These are phyloP conservation scores for Aspergillus calidoustus DNA, from an alignment of 2,329 filamentous ascomycete genomes.

Conservation along the genomic window DNA sequence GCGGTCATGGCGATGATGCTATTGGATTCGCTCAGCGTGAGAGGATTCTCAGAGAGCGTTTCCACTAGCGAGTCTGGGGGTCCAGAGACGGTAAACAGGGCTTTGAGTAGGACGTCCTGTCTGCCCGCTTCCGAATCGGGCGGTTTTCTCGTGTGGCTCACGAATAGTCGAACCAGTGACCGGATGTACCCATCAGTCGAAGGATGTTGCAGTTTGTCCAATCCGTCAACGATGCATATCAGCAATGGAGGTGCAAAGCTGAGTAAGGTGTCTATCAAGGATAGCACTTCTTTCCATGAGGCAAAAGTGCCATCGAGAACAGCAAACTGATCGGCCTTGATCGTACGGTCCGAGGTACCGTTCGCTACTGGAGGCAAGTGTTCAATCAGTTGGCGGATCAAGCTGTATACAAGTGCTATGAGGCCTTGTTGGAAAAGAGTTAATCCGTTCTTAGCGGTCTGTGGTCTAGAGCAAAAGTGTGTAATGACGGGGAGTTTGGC, in stretches of 20 bases:
- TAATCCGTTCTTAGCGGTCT: conserved; percentile 26
- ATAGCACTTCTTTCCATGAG: conserved; percentile 42
- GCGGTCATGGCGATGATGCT: conserved; percentile 24
- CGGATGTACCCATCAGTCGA: conserved; percentile 41
- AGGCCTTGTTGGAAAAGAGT: conserved; percentile 36
- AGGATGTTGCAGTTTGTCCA: conserved; percentile 38
- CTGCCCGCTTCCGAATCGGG: conserved; percentile 21
- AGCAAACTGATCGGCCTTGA: conserved; percentile 42
- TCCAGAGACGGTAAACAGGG: conserved; percentile 42
- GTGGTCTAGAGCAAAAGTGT: conserved; percentile 41
- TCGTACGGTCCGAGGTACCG: conserved; percentile 38
- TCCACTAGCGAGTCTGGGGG: conserved; percentile 37
- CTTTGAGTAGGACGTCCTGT: conserved; percentile 39
- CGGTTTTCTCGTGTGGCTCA: conserved; percentile 38
- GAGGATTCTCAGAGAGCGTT: conserved; percentile 39
- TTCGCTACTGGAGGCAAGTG: conserved; percentile 42
- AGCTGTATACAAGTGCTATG: conserved; percentile 43
- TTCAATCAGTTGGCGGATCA: conserved; percentile 45
- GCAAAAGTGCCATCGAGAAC: conserved; percentile 39
- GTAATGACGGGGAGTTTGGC: conserved; percentile 39
- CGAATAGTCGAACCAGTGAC: conserved; percentile 37
- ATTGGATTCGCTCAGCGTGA: conserved; percentile 34
- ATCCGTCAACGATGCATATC: conserved; percentile 42
- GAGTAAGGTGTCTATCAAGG: conserved; percentile 41
- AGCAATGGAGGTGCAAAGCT: conserved; percentile 42